Base-by-base conservation (phyloP, 768 basidiomycete genomes). In the Mycena floridula region DNA sequence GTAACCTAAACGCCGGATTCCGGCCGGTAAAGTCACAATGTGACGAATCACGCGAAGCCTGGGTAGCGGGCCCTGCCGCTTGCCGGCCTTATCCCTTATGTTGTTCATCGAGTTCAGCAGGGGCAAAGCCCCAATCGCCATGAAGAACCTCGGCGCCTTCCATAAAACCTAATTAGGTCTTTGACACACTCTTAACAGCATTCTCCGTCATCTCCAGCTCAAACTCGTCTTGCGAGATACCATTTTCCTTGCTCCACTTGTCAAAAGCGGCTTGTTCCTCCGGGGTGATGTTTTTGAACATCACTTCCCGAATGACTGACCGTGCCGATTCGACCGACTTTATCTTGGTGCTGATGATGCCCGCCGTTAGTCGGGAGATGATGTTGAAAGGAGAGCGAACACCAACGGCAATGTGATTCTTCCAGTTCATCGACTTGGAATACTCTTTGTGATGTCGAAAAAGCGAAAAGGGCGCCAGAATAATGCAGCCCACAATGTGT, bases 91-190 rank as follows among this genome's bases (percentile, higher is more conserved):
- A n/a, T n/a, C n/a, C n/a, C n/a, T n/a, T n/a, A n/a, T n/a, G n/a
- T n/a, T n/a, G n/a, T 25, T 68, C 71, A 46, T 78, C 71, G 43
- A 77, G 57, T 4, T 53, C 51, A 26, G 62, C 59, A 2, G 73
- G 72, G 8, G 47, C 48, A 50, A 72, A 76, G 43, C 63, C 75
- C 77, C 78, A 81, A 45, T 72, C 72, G 12, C 69, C 65, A 35
- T 78, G 72, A 39, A 73, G 56, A 24, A 74, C 56, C 23, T 59
- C 50, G 4, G 67, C 43, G 42, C 65, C 51, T 40, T 71, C 69
- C 44, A 68, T 59, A 50, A 77, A 76, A 0, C 79, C 80, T 32
- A 63, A 69, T 74, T 75, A 77, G 37, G 73, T 62, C 22, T 58
- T 66, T 20, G 65, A 59, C 9, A 77, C 70, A 51, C 78, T 80